Evolutionary conservation across 768 basidiomycete species (phyloP).

Genomic region (Tylopilus rubrobrunneus): DNA sequence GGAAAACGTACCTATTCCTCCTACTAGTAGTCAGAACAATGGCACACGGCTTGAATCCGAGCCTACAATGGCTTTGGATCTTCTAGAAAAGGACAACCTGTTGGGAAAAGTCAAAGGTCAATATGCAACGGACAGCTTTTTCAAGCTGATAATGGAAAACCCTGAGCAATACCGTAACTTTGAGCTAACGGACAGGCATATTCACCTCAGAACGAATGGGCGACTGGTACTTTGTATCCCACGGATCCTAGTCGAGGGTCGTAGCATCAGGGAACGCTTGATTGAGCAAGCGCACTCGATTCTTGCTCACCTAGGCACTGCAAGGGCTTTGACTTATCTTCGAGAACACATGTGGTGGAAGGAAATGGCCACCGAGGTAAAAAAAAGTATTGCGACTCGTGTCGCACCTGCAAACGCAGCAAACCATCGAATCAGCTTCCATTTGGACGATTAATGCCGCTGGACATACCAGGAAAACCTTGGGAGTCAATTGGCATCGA

Average conservation of each 20-base stretch:
- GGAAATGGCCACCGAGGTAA: too few species aligned
- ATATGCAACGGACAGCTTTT: too few species aligned
- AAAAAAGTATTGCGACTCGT: too few species aligned
- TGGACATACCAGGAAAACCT: slow-evolving; percentile 26
- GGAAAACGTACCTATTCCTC: too few species aligned
- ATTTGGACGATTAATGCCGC: slow-evolving; percentile 24
- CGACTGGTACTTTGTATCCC: slow-evolving; percentile 27
- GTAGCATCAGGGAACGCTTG: slow-evolving; percentile 26
- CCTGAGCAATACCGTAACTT: slow-evolving; percentile 21
- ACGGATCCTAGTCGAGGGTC: background rate
- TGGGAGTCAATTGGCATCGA: slow-evolving; percentile 22
- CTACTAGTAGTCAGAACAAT: too few species aligned
- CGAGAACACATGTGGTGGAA: too few species aligned
- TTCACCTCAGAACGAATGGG: slow-evolving; percentile 5
- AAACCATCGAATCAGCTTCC: slow-evolving; percentile 27
- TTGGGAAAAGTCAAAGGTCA: too few species aligned
- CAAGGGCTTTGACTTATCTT: slow-evolving; percentile 31
- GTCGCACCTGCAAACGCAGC: background rate
- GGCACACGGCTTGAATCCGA: too few species aligned
- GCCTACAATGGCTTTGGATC: too few species aligned
- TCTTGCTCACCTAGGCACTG: slow-evolving; percentile 35
- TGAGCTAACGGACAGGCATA: slow-evolving; percentile 10
- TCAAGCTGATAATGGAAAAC: too few species aligned
- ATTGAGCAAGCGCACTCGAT: slow-evolving; percentile 36
- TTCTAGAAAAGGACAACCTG: too few species aligned